Evolutionary conservation across 2,329 filamentous ascomycete species (phyloP).

Genomic region (Phaeosphaeria sp.): DNA sequence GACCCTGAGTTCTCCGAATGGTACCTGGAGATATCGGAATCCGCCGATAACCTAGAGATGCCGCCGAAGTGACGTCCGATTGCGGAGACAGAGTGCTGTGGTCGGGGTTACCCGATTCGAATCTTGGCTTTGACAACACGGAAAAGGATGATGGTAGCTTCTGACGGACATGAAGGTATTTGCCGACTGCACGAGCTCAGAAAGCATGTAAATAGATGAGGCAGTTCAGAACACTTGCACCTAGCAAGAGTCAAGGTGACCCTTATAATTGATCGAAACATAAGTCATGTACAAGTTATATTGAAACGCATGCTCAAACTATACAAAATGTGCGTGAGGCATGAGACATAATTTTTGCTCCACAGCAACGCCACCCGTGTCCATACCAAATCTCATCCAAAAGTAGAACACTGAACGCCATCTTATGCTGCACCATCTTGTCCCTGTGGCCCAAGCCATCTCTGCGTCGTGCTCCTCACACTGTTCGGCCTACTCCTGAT

Average conservation of each 20-base stretch:
- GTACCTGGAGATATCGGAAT: constrained; percentile 14
- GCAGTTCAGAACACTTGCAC: too few species aligned
- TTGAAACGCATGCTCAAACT: background rate
- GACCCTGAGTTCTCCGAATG: constrained; percentile 12
- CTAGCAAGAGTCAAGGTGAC: too few species aligned
- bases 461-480: constrained; percentile 23
- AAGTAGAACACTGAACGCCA: background rate
- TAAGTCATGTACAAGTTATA: background rate
- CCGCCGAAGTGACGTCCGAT: constrained; percentile 1
- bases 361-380: background rate
- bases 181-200: too few species aligned
- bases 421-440: constrained; percentile 4
- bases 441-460: constrained; percentile 12
- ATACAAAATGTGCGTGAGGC: background rate
- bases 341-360: background rate
- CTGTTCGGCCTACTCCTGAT: constrained; percentile 18
- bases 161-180: too few species aligned
- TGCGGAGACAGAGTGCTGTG: background rate
- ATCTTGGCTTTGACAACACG: too few species aligned
- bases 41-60: constrained; percentile 18
- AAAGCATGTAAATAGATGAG: too few species aligned
- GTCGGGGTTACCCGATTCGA: too few species aligned
- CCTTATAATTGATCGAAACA: background rate
- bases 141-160: too few species aligned
- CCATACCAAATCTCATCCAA: background rate